Base-by-base conservation (phyloP, 495 filamentous ascomycete species). In the Aspergillus carlsbadensis region DNA sequence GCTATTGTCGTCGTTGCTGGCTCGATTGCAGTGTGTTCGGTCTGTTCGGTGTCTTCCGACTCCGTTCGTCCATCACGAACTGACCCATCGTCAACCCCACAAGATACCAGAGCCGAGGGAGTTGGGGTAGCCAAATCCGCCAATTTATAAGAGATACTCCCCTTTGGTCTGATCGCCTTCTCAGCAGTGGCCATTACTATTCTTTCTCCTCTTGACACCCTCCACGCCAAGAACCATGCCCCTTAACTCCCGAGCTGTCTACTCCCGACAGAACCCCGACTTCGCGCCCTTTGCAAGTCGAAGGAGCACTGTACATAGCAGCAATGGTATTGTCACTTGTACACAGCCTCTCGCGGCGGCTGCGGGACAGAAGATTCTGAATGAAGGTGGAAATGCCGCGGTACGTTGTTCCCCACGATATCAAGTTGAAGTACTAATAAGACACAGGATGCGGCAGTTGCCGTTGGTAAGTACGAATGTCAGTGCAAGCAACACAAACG, bases 221-320 rank as follows among this genome's bases (percentile, higher is more conserved):
- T 20, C 42, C 13, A 24, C n/a, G 36, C 31, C 48, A 26, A 40
- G 72, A 35, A 21, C n/a, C n/a, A 86, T 85, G 83, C 80, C 84
- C 54, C 75, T 86, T 49, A 83, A 81, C 64, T 68, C 79, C 17
- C 77, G 71, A 53, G 81, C 83, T 33, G 68, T 92, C 26, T 92
- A 85, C 65, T 81, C 87, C 43, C 77, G 83, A 52, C 67, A 74
- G 31, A 79, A 87, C 42, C 81, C 80, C 18, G 80, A 80, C 35
- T 83, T 72, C 26, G 75, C 82, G 56, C 81, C 84, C 40, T 96
- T 91, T 69, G 77, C 92, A 10, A 93, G 90, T 66, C 85, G 94
- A 36, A 83, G 94, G 58, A 96, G 92, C 59, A 89, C 92, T 31
- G 89, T 98, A 7, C 92, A 98, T 67, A 96, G 91, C 69, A 89